phyloP scores from a whole-genome alignment of 257 asterid genomes.

The Jacaranda copaia region DNA sequence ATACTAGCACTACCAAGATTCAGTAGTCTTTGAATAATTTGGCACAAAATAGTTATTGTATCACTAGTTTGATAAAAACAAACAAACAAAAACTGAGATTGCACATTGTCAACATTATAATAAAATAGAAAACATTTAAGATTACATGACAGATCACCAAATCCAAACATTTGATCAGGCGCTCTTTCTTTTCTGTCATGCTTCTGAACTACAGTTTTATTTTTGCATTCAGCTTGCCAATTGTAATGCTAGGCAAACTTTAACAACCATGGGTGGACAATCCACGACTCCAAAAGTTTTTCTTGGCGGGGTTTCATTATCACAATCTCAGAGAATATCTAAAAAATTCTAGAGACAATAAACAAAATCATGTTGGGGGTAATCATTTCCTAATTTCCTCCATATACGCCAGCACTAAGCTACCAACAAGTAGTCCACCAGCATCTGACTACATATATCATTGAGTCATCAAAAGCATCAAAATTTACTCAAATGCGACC shows the following conservation, averaged over 20 bases:
- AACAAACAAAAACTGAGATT: no score
- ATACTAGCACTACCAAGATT: no score
- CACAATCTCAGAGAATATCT: no score
- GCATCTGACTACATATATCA: neutral
- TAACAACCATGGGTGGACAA: neutral
- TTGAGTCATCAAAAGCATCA: neutral
- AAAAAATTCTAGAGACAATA: neutral
- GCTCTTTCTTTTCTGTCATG: neutral
- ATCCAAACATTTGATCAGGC: neutral
- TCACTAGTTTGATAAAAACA: no score
- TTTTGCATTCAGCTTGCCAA: neutral
- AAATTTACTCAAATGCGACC: neutral
- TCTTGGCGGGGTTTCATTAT: no score
- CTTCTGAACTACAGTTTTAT: neutral
- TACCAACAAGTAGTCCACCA: no score
- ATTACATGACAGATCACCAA: neutral
- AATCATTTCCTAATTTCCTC: neutral
- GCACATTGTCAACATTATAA: no score
- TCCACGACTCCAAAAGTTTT: neutral
- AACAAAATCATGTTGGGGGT: neutral
- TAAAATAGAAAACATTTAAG: no score
- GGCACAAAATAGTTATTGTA: no score
- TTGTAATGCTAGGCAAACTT: neutral
- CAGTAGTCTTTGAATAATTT: no score
- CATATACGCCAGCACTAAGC: no score